Percentiles rank a stretch among this genome's conserved stretches.
Conservation (phyloP, 305 asterid genomes). For the Andrographis paniculata region DNA sequence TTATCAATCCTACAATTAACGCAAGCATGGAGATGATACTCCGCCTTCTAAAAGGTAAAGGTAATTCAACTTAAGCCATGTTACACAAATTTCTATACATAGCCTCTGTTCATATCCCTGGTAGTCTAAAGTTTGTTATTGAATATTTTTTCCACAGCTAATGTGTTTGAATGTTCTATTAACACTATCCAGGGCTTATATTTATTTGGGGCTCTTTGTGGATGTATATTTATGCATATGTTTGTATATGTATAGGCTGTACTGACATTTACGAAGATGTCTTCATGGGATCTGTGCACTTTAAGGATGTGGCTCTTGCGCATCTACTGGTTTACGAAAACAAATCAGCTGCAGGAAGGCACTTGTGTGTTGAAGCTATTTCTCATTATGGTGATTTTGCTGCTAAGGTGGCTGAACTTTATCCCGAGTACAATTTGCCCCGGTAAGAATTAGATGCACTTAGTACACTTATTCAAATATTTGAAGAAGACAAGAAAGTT, state of each 20-base stretch:
- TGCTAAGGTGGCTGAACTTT: conserved; percentile 81
- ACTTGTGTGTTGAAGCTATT: conserved; percentile 68
- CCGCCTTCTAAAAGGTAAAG: conserved; percentile 85
- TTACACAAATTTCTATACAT: neutral
- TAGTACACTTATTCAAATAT: no score
- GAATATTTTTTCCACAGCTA: neutral
- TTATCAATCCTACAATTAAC: conserved; percentile 54
- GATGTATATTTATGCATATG: neutral
- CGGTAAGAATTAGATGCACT: conserved; percentile 55
- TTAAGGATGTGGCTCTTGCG: conserved; percentile 80
- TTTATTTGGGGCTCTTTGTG: neutral
- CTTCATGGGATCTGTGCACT: conserved; percentile 78
- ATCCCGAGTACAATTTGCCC: conserved; percentile 67
- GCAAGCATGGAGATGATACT: conserved; percentile 80
- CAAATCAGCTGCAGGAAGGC: conserved; percentile 66
- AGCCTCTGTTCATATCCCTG: neutral
- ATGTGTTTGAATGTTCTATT: neutral
- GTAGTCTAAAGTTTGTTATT: neutral
- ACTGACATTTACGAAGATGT: conserved; percentile 43
- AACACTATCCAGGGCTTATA: neutral
- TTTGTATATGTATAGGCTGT: conserved; percentile 32
- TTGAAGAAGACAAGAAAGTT: no score
- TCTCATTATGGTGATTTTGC: conserved; percentile 79
- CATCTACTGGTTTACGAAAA: conserved; percentile 74
- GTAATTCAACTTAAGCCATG: conserved; percentile 27